Evolutionary conservation across 805 yeast genomes (phyloP).

Genomic region (Teunomyces lycoperdinae): DNA sequence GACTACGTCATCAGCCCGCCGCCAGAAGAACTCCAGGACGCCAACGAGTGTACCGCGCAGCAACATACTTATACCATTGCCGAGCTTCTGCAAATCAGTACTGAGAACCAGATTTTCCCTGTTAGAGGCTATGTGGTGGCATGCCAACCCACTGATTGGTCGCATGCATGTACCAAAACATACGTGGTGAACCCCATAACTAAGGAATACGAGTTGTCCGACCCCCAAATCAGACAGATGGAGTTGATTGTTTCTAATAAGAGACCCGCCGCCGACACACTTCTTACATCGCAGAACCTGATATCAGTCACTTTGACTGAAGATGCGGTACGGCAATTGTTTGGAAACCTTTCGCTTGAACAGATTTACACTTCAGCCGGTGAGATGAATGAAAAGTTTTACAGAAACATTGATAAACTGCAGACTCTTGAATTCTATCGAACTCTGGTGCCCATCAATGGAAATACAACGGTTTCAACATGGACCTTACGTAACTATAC

Average conservation of each 20-base stretch:
- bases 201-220: constrained; percentile 12
- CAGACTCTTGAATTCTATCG: not conserved
- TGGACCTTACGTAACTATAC: not conserved
- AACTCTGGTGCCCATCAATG: too few species aligned
- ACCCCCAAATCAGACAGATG: constrained; percentile 23
- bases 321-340: constrained; percentile 11
- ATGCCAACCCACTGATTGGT: constrained; percentile 23
- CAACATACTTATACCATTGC: constrained; percentile 1
- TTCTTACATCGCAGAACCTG: constrained; percentile 11
- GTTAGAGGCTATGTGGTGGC: constrained; percentile 22
- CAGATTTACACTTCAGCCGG: constrained; percentile 9
- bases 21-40: not conserved
- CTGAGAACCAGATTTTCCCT: constrained; percentile 12
- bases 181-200: constrained; percentile 11
- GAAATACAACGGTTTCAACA: not conserved
- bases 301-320: constrained; percentile 13
- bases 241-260: constrained; percentile 23
- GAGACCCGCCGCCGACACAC: not conserved
- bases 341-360: constrained; percentile 13
- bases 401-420: not conserved
- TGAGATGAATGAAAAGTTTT: not conserved
- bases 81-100: not conserved
- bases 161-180: constrained; percentile 26
- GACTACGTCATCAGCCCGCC: constrained; percentile 1
- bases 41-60: not conserved